phyloP scores from a whole-genome alignment of 495 filamentous ascomycete genomes.

The Aspergillus olivimuriae region DNA sequence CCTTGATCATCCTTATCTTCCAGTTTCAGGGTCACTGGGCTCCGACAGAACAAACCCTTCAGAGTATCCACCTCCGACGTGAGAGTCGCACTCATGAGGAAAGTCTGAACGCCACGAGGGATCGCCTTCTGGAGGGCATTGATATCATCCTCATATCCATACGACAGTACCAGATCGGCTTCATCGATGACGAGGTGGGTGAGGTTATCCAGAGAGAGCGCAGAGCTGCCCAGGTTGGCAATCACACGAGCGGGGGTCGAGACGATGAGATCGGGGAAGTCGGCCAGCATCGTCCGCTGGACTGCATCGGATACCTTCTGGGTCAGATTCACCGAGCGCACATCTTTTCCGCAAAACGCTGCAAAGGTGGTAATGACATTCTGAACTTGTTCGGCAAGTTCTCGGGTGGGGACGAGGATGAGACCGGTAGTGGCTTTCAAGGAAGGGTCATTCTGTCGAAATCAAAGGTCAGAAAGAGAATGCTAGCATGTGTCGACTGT shows the following conservation, averaged over 20 bases:
- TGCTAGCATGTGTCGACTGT: not conserved
- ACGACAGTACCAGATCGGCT: slow-evolving; percentile 88
- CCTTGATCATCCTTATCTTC: slow-evolving; percentile 67
- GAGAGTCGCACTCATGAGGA: slow-evolving; percentile 90
- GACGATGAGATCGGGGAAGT: slow-evolving; percentile 80
- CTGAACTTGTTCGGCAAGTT: slow-evolving; percentile 85
- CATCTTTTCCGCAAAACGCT: slow-evolving; percentile 74
- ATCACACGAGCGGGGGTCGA: slow-evolving; percentile 78
- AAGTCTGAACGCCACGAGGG: slow-evolving; percentile 80
- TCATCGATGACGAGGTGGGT: slow-evolving; percentile 87
- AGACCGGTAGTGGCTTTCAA: slow-evolving; percentile 56
- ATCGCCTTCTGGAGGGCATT: slow-evolving; percentile 66
- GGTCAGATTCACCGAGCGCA: slow-evolving; percentile 77
- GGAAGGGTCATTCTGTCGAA: slow-evolving; percentile 27
- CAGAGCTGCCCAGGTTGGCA: slow-evolving; percentile 60
- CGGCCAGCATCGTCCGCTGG: slow-evolving; percentile 77
- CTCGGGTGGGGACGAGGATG: slow-evolving; percentile 88
- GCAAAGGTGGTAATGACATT: slow-evolving; percentile 66
- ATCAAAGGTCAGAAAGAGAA: not conserved
- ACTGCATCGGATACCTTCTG: slow-evolving; percentile 83
- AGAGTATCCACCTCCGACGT: slow-evolving; percentile 78
- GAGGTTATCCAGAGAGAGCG: slow-evolving; percentile 62
- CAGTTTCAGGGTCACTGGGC: slow-evolving; percentile 70
- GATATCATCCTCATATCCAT: slow-evolving; percentile 90
- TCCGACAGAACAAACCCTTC: slow-evolving; percentile 79